Percentiles rank a stretch among this genome's conserved stretches.
phyloP scores from a whole-genome alignment of 116 monocot species.

The Posidonia oceanica region DNA sequence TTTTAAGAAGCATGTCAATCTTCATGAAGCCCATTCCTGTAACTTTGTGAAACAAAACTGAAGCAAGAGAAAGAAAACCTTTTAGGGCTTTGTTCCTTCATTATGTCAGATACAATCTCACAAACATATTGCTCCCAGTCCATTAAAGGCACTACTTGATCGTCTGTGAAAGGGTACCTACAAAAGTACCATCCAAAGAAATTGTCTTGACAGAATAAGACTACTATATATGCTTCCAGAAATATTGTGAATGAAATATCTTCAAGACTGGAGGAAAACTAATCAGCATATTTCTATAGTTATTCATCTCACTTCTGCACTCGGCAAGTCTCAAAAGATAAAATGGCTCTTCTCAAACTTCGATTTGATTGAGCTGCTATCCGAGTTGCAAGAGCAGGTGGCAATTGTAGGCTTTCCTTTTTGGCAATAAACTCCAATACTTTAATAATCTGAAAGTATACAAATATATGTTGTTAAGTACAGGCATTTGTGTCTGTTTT shows the following conservation, averaged over 20 bases:
- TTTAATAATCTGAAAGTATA: slow-evolving; percentile 43
- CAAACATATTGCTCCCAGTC: slow-evolving; percentile 99
- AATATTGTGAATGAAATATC: not conserved
- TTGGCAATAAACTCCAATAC: slow-evolving; percentile 89
- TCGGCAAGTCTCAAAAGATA: slow-evolving; percentile 86
- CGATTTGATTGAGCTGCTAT: slow-evolving; percentile 78
- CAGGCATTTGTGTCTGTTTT: not conserved
- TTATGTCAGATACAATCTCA: slow-evolving; percentile 87
- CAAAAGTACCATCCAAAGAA: not conserved
- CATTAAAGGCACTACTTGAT: slow-evolving; percentile 71
- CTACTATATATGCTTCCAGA: not conserved
- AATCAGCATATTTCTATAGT: not conserved
- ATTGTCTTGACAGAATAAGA: not conserved
- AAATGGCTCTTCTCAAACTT: slow-evolving; percentile 85
- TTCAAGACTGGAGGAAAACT: too few species aligned
- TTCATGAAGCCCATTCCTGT: not conserved
- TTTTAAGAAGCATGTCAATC: not conserved
- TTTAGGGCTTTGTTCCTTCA: slow-evolving; percentile 99
- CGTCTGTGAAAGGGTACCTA: slow-evolving; percentile 83
- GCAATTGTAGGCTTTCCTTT: slow-evolving; percentile 87
- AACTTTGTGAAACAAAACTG: not conserved
- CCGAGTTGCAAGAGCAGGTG: slow-evolving; percentile 56
- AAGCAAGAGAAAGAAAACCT: slow-evolving; percentile 30
- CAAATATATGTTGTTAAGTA: not conserved
- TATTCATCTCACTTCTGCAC: slow-evolving; percentile 73